Conservation (phyloP, 169 alveolate genomes). For the Plasmodium malariae region DNA sequence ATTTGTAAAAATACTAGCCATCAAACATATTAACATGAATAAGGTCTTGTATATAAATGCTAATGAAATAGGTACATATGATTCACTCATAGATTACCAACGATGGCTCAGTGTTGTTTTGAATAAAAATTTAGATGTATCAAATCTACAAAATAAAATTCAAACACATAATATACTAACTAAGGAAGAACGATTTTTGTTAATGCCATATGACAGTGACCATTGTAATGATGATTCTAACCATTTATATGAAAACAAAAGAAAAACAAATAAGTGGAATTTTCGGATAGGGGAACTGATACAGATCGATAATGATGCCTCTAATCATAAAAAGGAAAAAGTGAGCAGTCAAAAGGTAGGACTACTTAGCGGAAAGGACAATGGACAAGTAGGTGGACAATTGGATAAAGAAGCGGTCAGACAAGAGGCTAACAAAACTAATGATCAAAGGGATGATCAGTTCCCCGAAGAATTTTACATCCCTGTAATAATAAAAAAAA, state of each 20-base stretch:
- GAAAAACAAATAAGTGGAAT: conserved; percentile 4
- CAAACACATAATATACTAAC: conserved; percentile 36
- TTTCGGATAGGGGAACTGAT: conserved; percentile 77
- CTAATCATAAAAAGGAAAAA: not conserved
- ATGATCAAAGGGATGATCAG: conserved; percentile 75
- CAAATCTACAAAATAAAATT: conserved; percentile 27
- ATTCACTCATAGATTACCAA: conserved; percentile 68
- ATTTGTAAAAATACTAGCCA: conserved; percentile 29
- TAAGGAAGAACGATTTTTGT: conserved; percentile 40
- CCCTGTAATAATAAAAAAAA: conserved; percentile 55
- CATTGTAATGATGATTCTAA: not conserved
- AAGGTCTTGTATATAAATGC: not conserved
- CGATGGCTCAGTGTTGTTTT: conserved; percentile 46
- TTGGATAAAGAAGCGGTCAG: too few species aligned
- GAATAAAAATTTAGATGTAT: conserved; percentile 15
- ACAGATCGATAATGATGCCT: not conserved
- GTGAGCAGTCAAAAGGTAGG: not conserved
- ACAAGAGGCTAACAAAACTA: not conserved
- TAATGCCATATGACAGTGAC: conserved; percentile 31
- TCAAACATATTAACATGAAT: conserved; percentile 34
- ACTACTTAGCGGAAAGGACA: not conserved
- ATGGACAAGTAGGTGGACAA: not conserved
- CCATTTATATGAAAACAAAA: conserved; percentile 1
- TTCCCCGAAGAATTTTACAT: conserved; percentile 77
- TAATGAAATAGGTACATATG: conserved; percentile 30